Evolutionary conservation across 1,284 basidiomycete genomes (phyloP), one percentile per base, ranked within the genome.

Genomic region (Tetrapyrgos nigripes): DNA sequence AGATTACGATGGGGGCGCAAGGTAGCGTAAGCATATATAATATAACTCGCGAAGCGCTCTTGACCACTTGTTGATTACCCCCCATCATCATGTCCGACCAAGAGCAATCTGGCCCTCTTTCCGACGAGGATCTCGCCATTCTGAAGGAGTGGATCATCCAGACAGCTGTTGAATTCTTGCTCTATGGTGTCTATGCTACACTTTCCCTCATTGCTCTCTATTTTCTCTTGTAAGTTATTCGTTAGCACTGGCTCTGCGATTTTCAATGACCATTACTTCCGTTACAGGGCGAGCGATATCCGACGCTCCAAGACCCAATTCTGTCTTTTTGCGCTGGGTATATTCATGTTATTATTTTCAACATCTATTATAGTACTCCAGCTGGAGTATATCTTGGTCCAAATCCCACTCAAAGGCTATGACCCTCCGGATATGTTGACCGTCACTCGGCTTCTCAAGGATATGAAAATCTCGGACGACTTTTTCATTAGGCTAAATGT

Each of bases 131-230:
- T 24, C 27, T 50, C 14, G 28, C 28, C 33, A 31, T 31, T 33
- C 28, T 50, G 10, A 29, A 50, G 23, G 49, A 50, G 28, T 50
- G 49, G 49, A 50, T 50, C 24, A 31, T 31, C 21, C 28, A 50
- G 23, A 50, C 49, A 19, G 49, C 49, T 5, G 49, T 50, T 13
- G 17, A 31, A 23, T 50, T 50, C 49, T 50, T 29, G 27, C 49
- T 50, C 49, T 50, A 50, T 50, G 49, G 49, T 11, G 33, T 50
- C 17, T 50, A 50, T 50, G 49, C 49, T 4, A 50, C 49, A 28
- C 13, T 50, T 31, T 31, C 49, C 23, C 43, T 45, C 23, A 45
- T 45, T 33, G 49, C 49, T 2, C 28, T 50, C 17, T 50, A 50
- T 33, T 50, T 50, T n/a, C 14, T 33, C 23, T 21, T 50, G 49